Evolutionary conservation across 441 rosid species (phyloP).

Genomic region (Biscutella laevigata): DNA sequence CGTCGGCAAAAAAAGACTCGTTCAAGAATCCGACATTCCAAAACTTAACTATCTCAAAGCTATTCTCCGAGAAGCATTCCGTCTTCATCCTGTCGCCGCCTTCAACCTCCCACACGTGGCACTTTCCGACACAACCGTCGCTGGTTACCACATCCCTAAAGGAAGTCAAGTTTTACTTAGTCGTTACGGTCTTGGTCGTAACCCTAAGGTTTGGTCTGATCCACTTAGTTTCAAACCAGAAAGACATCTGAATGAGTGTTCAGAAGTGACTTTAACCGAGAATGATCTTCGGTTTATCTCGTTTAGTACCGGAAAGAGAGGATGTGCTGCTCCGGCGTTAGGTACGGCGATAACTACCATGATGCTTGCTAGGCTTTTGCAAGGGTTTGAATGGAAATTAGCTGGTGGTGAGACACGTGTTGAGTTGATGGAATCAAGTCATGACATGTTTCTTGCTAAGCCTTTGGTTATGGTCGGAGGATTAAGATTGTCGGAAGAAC

Average conservation of each 20-base stretch:
- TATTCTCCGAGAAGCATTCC: conserved; percentile 33
- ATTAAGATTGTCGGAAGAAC: conserved; percentile 23
- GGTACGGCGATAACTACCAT: conserved; percentile 28
- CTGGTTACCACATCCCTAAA: conserved; percentile 26
- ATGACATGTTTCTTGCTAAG: conserved; percentile 28
- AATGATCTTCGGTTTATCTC: conserved; percentile 35
- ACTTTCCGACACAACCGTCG: conserved; percentile 26
- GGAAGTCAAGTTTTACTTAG: conserved; percentile 30
- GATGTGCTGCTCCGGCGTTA: conserved; percentile 34
- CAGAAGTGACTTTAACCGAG: conserved; percentile 28
- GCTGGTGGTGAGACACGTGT: conserved; percentile 20
- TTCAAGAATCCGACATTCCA: conserved; percentile 38
- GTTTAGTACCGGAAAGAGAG: conserved; percentile 36
- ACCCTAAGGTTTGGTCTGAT: conserved; percentile 30
- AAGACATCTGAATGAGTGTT: conserved; percentile 29
- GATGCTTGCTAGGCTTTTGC: conserved; percentile 31
- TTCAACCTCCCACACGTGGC: conserved; percentile 35
- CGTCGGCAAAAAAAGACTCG: conserved; percentile 37
- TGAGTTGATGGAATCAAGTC: conserved; percentile 25
- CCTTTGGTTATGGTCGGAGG: conserved; percentile 30
- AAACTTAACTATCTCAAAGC: conserved; percentile 33
- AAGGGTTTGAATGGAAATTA: conserved; percentile 30
- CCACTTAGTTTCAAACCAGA: conserved; percentile 33
- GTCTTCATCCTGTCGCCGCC: conserved; percentile 35
- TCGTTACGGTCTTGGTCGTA: conserved; percentile 30